A percentile compares a stretch with the other conserved stretches of the same genome.
phyloP scores from a whole-genome alignment of 129 eudicot genomes.

The Centella asiatica region DNA sequence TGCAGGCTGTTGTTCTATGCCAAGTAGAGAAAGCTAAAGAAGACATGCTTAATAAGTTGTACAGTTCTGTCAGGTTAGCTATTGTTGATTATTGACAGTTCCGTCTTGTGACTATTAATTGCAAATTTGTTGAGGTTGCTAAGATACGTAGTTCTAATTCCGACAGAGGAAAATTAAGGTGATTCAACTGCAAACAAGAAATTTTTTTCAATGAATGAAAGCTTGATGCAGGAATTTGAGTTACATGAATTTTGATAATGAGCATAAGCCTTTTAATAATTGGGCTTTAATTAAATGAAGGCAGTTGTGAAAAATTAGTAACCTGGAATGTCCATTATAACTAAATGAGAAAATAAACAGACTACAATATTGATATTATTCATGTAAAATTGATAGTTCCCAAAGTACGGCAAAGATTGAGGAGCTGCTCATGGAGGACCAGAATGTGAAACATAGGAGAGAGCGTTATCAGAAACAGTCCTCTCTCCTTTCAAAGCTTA shows the following conservation, averaged over 20 bases:
- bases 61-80: constrained; percentile 89
- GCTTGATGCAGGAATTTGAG: too few species aligned
- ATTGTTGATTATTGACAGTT: not conserved
- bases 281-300: too few species aligned
- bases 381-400: constrained; percentile 34
- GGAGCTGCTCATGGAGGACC: constrained; percentile 93
- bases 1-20: constrained; percentile 97
- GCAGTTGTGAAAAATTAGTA: too few species aligned
- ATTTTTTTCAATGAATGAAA: too few species aligned
- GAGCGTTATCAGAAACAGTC: constrained; percentile 86
- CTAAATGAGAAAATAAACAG: too few species aligned
- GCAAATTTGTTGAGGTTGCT: too few species aligned
- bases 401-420: constrained; percentile 84
- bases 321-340: too few species aligned
- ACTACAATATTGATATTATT: not conserved
- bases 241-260: too few species aligned
- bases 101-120: not conserved
- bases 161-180: too few species aligned
- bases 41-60: constrained; percentile 96
- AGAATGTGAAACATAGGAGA: constrained; percentile 72
- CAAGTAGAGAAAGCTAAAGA: constrained; percentile 99
- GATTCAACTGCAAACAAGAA: too few species aligned
- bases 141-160: too few species aligned
- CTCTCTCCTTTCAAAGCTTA: constrained; percentile 85
- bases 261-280: too few species aligned